Evolutionary conservation across 179 eudicot genomes (phyloP).

Genomic region (Camellia oleifera): DNA sequence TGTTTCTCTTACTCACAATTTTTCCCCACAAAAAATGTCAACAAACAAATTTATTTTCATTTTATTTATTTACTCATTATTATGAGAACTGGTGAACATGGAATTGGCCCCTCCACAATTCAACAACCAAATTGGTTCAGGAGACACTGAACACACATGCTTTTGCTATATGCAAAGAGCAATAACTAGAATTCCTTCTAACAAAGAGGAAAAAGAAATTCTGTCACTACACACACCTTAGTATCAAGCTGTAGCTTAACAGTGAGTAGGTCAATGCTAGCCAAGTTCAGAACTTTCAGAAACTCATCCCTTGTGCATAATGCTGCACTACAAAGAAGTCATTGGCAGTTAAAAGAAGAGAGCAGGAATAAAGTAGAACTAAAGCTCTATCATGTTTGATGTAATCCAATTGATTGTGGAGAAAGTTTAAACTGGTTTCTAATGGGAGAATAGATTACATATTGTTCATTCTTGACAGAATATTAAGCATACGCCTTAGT

Average conservation of each 20-base stretch:
- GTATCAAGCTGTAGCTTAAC: slow-evolving; percentile 64
- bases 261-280: slow-evolving; percentile 46
- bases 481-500: neutral
- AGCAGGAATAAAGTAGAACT: neutral
- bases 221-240: slow-evolving; percentile 39
- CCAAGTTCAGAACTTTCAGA: slow-evolving; percentile 63
- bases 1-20: neutral
- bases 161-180: neutral
- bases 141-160: neutral
- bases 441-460: neutral
- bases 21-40: neutral
- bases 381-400: neutral
- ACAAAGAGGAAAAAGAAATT: neutral
- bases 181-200: neutral
- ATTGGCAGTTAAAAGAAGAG: slow-evolving; percentile 22
- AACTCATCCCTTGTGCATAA: slow-evolving; percentile 67
- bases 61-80: neutral
- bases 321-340: slow-evolving; percentile 55
- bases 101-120: neutral
- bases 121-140: neutral
- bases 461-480: neutral
- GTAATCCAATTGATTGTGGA: neutral
- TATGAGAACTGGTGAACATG: neutral
- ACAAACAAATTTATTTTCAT: neutral
- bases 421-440: neutral